Evolutionary conservation across 139 green algal species (phyloP), one percentile per base, ranked within the genome.

Genomic region (Ettlia oleoabundans): DNA sequence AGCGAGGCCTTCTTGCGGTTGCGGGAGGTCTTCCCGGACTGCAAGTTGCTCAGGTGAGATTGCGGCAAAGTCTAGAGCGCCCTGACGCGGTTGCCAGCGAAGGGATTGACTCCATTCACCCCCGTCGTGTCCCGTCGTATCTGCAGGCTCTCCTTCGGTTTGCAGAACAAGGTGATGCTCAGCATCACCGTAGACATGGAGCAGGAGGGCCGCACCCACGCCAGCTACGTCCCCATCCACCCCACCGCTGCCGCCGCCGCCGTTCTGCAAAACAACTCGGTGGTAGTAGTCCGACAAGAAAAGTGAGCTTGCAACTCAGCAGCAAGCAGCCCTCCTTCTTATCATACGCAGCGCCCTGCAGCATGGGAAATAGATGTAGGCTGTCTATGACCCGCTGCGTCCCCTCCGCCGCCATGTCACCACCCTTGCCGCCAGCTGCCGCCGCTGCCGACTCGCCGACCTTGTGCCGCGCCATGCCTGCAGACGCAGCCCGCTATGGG

Each of bases 121-220:
- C 15, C 47, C 47, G 47, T 58, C 47, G 15, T 58, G 13, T 15
- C 47, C 47, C 15, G 47, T 15, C 15, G 47, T n/a, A 15, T 38
- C 47, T 33, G 63, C 77, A 82, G 77, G 43, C 35, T 82, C 26
- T 82, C 77, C 13, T 82, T 82, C 41, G 77, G 77, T 24, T 24
- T 82, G 26, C 77, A 82, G 22, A 82, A 82, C 51, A 82, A 82
- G 33, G 77, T 82, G 77, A 82, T 82, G 77, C 26, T 82, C 32
- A 76, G 69, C 42, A 41, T 82, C 21, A 76, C 63, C 4, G 43
- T 82, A 22, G 33, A 82, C 32, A 22, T 82, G 62, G 26, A 53
- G 7, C 40, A 21, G 32, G 33, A 53, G 5, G 64, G 63, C 2
- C 43, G 42, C 63, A 81, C 58, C 3, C 77, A 82, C 43, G 38